phyloP scores from a whole-genome alignment of 177 flowering plant genomes.

The Telopea speciosissima region DNA sequence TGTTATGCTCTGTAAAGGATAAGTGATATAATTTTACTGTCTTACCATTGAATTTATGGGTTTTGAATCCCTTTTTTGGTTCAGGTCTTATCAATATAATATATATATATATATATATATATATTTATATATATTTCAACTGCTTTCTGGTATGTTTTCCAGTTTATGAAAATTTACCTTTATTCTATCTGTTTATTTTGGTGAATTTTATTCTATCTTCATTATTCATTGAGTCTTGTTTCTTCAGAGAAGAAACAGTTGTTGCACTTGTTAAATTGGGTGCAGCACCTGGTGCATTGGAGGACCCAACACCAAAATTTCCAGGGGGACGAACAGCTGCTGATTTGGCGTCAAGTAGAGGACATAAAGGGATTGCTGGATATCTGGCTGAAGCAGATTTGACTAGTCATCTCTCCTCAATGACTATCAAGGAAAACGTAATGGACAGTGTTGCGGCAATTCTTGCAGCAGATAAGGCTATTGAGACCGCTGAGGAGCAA shows the following conservation, averaged over 20 bases:
- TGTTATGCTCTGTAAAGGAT: too few relatives aligned
- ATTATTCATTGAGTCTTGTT: not conserved
- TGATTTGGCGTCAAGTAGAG: slow-evolving; percentile 71
- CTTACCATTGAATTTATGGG: not conserved
- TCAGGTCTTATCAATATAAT: not conserved
- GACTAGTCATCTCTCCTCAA: slow-evolving; percentile 32
- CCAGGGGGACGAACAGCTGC: slow-evolving; percentile 73
- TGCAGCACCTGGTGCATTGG: slow-evolving; percentile 55
- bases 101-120: too few relatives aligned
- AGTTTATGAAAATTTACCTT: not conserved
- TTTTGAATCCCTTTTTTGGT: not conserved
- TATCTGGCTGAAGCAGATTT: slow-evolving; percentile 68
- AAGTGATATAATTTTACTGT: too few relatives aligned
- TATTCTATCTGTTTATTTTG: too few relatives aligned
- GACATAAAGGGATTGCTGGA: slow-evolving; percentile 80
- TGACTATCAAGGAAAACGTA: slow-evolving; percentile 26
- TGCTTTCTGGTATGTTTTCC: not conserved
- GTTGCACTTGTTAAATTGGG: slow-evolving; percentile 45
- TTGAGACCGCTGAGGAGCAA: slow-evolving; percentile 27
- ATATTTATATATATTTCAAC: not conserved
- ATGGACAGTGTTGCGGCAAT: slow-evolving; percentile 27
- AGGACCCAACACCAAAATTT: slow-evolving; percentile 57
- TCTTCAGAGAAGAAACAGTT: slow-evolving; percentile 57
- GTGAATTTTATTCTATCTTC: not conserved
- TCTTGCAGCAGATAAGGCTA: slow-evolving; percentile 35